phyloP scores from a whole-genome alignment of 768 basidiomycete species.

The Lactarius hengduanensis region DNA sequence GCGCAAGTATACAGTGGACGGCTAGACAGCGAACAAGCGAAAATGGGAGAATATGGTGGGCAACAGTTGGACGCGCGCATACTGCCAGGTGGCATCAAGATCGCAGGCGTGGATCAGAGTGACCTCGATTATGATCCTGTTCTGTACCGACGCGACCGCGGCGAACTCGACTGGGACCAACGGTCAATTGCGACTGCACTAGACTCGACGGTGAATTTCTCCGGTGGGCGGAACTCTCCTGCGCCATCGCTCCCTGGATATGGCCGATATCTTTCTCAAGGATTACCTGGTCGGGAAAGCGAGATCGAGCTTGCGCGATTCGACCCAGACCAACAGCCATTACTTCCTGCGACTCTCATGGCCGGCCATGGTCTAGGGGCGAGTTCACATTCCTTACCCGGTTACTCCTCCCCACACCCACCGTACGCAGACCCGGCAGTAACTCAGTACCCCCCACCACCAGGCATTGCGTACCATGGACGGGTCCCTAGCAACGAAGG shows the following conservation, averaged over 20 bases:
- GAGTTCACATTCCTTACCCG: slow-evolving; percentile 14
- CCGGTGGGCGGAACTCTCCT: slow-evolving; percentile 42
- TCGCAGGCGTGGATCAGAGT: slow-evolving; percentile 75
- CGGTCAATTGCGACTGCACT: slow-evolving; percentile 65
- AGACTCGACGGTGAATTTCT: slow-evolving; percentile 37
- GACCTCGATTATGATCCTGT: slow-evolving; percentile 83
- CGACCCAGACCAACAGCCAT: slow-evolving; percentile 59
- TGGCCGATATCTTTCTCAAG: slow-evolving; percentile 52
- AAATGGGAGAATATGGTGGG: slow-evolving; percentile 74
- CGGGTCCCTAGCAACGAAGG: slow-evolving; percentile 39
- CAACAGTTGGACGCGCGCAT: slow-evolving; percentile 72
- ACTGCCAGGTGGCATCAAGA: slow-evolving; percentile 75
- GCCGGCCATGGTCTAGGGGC: slow-evolving; percentile 7
- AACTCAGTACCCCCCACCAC: slow-evolving; percentile 40
- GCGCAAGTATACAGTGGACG: slow-evolving; percentile 75
- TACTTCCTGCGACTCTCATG: slow-evolving; percentile 40
- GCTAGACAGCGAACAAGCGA: slow-evolving; percentile 60
- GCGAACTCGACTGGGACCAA: slow-evolving; percentile 86
- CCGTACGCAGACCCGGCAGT: slow-evolving; percentile 25
- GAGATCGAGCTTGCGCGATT: slow-evolving; percentile 58
- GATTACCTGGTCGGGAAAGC: slow-evolving; percentile 30
- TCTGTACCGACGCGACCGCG: slow-evolving; percentile 75
- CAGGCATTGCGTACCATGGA: slow-evolving; percentile 43
- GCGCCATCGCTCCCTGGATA: slow-evolving; percentile 45
- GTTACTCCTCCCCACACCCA: slow-evolving; percentile 31